phyloP scores from a whole-genome alignment of 768 basidiomycete species.

The Trametes gibbosa region DNA sequence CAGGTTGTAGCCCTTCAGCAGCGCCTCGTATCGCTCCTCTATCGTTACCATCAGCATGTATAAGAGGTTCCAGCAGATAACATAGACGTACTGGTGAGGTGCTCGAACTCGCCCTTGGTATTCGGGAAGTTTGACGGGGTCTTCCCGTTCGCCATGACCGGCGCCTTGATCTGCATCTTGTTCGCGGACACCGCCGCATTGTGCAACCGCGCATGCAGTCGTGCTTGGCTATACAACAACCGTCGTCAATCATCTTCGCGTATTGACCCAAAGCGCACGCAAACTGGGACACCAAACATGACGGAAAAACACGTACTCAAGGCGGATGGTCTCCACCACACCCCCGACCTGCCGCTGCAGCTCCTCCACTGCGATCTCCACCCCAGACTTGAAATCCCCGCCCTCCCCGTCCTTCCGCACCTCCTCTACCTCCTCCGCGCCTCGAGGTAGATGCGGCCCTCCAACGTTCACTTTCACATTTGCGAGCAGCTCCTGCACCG shows the following conservation, averaged over 20 bases:
- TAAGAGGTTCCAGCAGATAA: not conserved
- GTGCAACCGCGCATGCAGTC: conserved; percentile 36
- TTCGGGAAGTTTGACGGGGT: conserved; percentile 35
- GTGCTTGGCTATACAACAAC: conserved; percentile 31
- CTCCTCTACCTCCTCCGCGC: not conserved
- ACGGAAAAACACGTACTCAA: conserved; percentile 31
- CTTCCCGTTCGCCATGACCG: conserved; percentile 34
- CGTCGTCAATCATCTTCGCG: not conserved
- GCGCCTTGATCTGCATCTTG: conserved; percentile 33
- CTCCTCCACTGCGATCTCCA: conserved; percentile 29
- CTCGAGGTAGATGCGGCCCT: conserved; percentile 1
- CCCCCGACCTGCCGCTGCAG: conserved; percentile 37
- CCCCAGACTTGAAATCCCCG: conserved; percentile 25
- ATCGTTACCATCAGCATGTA: not conserved
- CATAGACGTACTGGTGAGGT: conserved; percentile 40
- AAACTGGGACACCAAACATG: not conserved
- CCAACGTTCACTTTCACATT: conserved; percentile 3
- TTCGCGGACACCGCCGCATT: conserved; percentile 35
- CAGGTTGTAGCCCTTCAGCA: conserved; percentile 35
- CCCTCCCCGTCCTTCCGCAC: conserved; percentile 15
- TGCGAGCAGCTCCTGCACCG: conserved; percentile 29
- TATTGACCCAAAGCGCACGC: not conserved
- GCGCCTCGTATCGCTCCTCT: conserved; percentile 42
- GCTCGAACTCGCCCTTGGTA: conserved; percentile 43
- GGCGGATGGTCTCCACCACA: conserved; percentile 29